phyloP scores from a whole-genome alignment of 2,329 filamentous ascomycete species.

The Aspergillus niger region DNA sequence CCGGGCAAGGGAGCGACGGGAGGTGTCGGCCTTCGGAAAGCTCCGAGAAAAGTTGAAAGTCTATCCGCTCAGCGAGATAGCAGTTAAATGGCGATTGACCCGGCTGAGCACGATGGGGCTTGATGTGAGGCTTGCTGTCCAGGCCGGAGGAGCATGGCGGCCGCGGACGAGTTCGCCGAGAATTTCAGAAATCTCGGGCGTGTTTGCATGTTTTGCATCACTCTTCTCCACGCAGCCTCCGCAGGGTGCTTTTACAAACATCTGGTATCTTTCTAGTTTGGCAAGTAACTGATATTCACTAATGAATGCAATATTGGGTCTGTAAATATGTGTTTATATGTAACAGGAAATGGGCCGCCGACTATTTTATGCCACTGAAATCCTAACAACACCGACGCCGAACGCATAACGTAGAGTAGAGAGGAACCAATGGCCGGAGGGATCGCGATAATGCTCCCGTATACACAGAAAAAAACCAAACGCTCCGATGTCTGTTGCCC shows the following conservation, averaged over 20 bases:
- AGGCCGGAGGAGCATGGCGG: conserved; percentile 6
- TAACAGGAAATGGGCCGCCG: not conserved
- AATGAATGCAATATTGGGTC: not conserved
- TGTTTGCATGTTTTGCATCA: conserved; percentile 38
- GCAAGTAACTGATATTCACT: no score
- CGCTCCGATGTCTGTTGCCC: conserved; percentile 10
- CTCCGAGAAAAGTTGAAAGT: not conserved
- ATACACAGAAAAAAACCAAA: conserved; percentile 15
- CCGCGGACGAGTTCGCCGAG: conserved; percentile 23
- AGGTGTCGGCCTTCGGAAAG: not conserved
- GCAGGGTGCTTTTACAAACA: not conserved
- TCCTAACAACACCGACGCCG: not conserved
- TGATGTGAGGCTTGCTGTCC: not conserved
- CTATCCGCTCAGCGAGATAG: conserved; percentile 1
- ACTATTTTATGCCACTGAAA: not conserved
- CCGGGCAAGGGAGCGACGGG: not conserved
- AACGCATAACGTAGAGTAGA: not conserved
- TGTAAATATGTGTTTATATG: not conserved
- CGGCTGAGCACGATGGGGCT: not conserved
- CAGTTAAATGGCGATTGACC: not conserved
- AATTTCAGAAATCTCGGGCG: conserved; percentile 29
- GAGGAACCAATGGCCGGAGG: conserved; percentile 5
- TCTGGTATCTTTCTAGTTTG: no score
- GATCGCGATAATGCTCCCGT: conserved; percentile 18
- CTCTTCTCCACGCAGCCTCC: not conserved